Conservation (phyloP, 2,329 filamentous ascomycete genomes). For the Reticulascus tulasneorum region DNA sequence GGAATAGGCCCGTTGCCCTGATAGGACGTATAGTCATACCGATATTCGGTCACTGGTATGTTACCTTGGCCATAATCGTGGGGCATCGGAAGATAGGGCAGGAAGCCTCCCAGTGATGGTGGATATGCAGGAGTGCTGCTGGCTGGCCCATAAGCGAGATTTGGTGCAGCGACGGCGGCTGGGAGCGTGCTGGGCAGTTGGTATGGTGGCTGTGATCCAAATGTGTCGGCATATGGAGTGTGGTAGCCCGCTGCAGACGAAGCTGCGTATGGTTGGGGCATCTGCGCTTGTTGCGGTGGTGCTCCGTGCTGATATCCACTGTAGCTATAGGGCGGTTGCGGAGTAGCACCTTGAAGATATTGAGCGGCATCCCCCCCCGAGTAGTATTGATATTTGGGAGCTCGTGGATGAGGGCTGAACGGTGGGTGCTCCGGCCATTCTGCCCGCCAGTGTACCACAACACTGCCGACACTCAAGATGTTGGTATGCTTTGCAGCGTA, state of each 20-base stretch:
- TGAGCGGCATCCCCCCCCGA: constrained; percentile 4
- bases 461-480: constrained; percentile 63
- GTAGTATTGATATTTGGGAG: constrained; percentile 12
- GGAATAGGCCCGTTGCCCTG: neutral
- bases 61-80: neutral
- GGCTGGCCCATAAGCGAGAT: no score
- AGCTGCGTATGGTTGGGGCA: no score
- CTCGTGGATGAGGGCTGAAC: constrained; percentile 59
- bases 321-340: neutral
- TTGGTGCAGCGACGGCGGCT: no score
- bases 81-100: neutral
- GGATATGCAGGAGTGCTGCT: no score
- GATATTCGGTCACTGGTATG: neutral
- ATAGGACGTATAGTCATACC: neutral
- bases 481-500: constrained; percentile 78
- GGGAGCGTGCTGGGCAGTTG: no score
- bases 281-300: no score
- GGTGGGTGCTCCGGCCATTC: constrained; percentile 76
- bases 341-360: neutral
- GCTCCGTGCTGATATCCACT: no score
- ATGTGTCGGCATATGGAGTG: no score
- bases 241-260: no score
- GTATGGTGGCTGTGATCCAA: no score
- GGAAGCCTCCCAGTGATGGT: constrained; percentile 26
- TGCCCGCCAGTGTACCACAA: constrained; percentile 74